phyloP scores from a whole-genome alignment of 108 stramenopile genomes.

The Nannochloropsis gaditana region DNA sequence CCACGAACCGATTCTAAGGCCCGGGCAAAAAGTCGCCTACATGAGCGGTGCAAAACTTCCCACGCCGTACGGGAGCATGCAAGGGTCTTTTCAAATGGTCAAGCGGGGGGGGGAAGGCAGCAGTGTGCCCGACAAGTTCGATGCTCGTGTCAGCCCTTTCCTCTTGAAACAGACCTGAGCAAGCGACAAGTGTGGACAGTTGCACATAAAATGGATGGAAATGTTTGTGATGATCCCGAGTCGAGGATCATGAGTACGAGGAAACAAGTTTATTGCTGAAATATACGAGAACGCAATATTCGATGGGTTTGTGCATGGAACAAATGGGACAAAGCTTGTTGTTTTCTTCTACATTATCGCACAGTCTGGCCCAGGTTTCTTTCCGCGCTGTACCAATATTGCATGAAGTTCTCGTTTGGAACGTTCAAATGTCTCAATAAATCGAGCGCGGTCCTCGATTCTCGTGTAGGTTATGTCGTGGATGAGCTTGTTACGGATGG shows the following conservation, averaged over 20 bases:
- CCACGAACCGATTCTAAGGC: background rate
- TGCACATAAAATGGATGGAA: too few relatives aligned
- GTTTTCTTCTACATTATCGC: background rate
- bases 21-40: background rate
- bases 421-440: slow-evolving; percentile 13
- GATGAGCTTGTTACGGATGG: slow-evolving; percentile 7
- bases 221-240: too few relatives aligned
- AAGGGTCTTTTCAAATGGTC: slow-evolving; percentile 18
- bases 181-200: too few relatives aligned
- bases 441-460: background rate
- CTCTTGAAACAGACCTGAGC: background rate
- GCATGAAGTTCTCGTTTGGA: background rate
- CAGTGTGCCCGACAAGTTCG: slow-evolving; percentile 5
- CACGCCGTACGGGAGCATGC: slow-evolving; percentile 3
- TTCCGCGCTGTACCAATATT: background rate
- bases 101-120: background rate
- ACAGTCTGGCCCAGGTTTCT: background rate
- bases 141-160: background rate
- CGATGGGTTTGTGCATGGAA: too few relatives aligned
- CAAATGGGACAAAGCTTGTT: too few relatives aligned
- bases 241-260: too few relatives aligned
- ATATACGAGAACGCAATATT: too few relatives aligned
- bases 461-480: slow-evolving; percentile 4
- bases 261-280: too few relatives aligned
- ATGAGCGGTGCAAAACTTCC: slow-evolving; percentile 12